Percentiles rank a stretch among this genome's conserved stretches.
phyloP scores from a whole-genome alignment of 306 rosid genomes.

The Leucaena leucocephala region DNA sequence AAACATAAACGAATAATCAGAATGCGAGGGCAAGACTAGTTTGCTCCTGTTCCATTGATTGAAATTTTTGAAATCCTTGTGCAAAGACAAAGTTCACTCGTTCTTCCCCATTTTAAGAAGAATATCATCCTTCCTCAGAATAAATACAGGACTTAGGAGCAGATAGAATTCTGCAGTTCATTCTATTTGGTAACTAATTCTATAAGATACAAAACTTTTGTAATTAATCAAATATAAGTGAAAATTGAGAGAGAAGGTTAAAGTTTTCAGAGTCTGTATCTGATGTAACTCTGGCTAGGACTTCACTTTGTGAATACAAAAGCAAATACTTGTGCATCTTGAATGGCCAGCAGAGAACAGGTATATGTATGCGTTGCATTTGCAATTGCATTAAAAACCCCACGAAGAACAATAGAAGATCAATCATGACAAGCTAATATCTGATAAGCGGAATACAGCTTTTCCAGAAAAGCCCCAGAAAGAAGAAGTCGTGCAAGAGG shows the following conservation, averaged over 20 bases:
- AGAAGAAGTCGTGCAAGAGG: slow-evolving; percentile 8
- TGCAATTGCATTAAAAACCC: slow-evolving; percentile 2
- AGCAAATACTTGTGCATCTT: no score
- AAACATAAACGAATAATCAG: slow-evolving; percentile 5
- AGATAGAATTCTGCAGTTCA: slow-evolving; percentile 1
- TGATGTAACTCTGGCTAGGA: slow-evolving; percentile 15
- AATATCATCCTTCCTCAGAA: slow-evolving; percentile 15
- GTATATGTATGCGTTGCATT: background rate
- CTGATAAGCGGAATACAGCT: slow-evolving; percentile 22
- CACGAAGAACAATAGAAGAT: slow-evolving; percentile 17
- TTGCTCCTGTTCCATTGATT: background rate
- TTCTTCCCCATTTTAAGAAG: slow-evolving; percentile 15
- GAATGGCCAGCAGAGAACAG: background rate
- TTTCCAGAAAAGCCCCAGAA: slow-evolving; percentile 18
- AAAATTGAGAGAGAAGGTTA: background rate
- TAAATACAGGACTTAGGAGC: background rate
- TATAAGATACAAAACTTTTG: background rate
- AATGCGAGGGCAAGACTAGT: background rate
- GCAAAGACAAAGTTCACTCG: slow-evolving; percentile 20
- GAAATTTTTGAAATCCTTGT: background rate
- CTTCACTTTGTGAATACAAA: background rate
- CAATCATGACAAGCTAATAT: slow-evolving; percentile 16
- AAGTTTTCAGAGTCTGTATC: slow-evolving; percentile 1
- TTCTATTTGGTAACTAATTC: background rate
- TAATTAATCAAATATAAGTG: slow-evolving; percentile 3